Percentiles rank a stretch among this genome's conserved stretches.
These are phyloP conservation scores for Niveomyces coronatus DNA, from an alignment of 2,329 filamentous ascomycete genomes.

Conservation along the genomic window DNA sequence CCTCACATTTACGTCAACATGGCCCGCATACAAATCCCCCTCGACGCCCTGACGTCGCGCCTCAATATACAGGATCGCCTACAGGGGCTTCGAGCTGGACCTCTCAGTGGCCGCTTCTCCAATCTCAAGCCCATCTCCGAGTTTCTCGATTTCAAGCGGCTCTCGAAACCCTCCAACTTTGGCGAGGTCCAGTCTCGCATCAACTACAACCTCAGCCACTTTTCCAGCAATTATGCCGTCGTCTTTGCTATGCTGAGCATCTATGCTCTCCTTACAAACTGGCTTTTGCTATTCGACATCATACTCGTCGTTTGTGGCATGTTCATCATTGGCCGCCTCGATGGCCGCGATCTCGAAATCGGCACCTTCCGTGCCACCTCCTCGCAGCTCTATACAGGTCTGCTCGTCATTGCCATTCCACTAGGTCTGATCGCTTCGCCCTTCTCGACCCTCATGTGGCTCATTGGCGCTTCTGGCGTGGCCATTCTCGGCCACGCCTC, in stretches of 20 bases:
- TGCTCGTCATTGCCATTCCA: constrained; percentile 74
- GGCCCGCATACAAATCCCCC: constrained; percentile 84
- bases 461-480: constrained; percentile 90
- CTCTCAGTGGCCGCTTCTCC: constrained; percentile 72
- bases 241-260: constrained; percentile 93
- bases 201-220: constrained; percentile 96
- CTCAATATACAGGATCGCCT: constrained; percentile 82
- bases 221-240: constrained; percentile 95
- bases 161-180: constrained; percentile 92
- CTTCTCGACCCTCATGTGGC: constrained; percentile 79
- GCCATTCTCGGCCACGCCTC: constrained; percentile 90
- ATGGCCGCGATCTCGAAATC: constrained; percentile 79
- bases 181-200: constrained; percentile 80
- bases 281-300: constrained; percentile 82
- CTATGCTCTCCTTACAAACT: constrained; percentile 87
- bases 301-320: constrained; percentile 76
- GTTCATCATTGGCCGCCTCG: constrained; percentile 83
- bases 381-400: constrained; percentile 86
- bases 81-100: constrained; percentile 68
- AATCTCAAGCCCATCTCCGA: constrained; percentile 86
- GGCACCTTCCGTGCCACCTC: constrained; percentile 74
- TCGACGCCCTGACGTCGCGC: constrained; percentile 83
- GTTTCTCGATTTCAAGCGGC: constrained; percentile 90
- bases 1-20: constrained; percentile 35
- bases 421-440: constrained; percentile 78